Evolutionary conservation across 2,329 filamentous ascomycete genomes (phyloP), one percentile per base, ranked within the genome.

Genomic region (Didymella segeticola): DNA sequence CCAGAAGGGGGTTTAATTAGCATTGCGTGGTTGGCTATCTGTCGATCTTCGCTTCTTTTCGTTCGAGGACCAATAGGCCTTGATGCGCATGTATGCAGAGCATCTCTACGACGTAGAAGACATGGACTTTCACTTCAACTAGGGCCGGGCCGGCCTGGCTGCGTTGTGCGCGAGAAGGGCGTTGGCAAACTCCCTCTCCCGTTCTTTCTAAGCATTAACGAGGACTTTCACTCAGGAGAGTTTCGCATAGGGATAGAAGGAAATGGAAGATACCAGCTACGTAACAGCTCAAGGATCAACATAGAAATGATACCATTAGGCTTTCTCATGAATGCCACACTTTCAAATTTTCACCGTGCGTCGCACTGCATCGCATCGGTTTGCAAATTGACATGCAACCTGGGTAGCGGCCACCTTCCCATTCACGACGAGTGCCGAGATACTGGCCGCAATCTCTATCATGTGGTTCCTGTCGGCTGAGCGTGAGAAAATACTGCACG

Each of bases 291-390:
- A 39, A 31, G 37, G 34, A 22, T 27, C 34, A 56, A 57, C 17
- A 56, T 63, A 63, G 62, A 65, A 62, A 62, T 59, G 62, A 62
- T 63, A 63, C 62, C 55, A 58, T 50, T 31, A 57, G 41, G 53
- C 56, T 47, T 56, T 55, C 52, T 60, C 41, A 50, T 33, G 46
- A 47, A 50, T 31, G 41, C 42, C 42, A 25, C 25, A 27, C 30
- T 47, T 49, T 42, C 23, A 37, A 37, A 39, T 42, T 43, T 38
- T 23, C 15, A 27, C 39, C 9, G 17, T 50, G 34, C 41, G 47
- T 37, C 45, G 39, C 26, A 51, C 25, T 50, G 30, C 47, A 43
- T 39, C 30, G 19, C 22, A 6, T 6, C 27, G 33, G n/a, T 27
- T 31, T 26, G 15, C 15, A 41, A 43, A 26, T 43, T 45, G n/a